These are phyloP conservation scores for Seminavis robusta DNA, from an alignment of 108 stramenopile species.

Conservation along the genomic window DNA sequence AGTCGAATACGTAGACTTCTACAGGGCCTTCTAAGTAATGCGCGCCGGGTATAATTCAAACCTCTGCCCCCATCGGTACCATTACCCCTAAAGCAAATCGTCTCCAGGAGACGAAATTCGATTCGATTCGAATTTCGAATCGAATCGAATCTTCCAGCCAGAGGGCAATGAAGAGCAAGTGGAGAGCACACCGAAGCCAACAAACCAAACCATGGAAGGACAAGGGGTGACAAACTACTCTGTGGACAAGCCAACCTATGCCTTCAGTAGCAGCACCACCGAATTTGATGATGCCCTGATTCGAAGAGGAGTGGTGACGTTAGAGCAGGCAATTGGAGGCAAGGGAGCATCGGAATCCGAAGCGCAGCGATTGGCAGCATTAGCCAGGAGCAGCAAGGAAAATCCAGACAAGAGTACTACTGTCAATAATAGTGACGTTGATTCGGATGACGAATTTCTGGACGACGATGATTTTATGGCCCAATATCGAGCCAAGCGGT, in stretches of 20 bases:
- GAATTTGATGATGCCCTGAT: slow-evolving; percentile 87
- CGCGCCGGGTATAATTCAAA: no score
- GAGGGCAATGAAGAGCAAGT: no score
- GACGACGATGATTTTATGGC: slow-evolving; percentile 53
- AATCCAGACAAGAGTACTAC: slow-evolving; percentile 4
- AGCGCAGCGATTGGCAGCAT: slow-evolving; percentile 37
- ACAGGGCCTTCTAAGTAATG: no score
- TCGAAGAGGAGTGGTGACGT: slow-evolving; percentile 51
- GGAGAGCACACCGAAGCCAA: no score
- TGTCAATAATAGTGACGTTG: slow-evolving; percentile 25
- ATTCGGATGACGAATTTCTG: slow-evolving; percentile 27
- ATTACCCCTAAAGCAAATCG: no score
- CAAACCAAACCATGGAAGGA: slow-evolving; percentile 72
- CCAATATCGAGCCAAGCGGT: slow-evolving; percentile 50
- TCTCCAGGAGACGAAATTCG: no score
- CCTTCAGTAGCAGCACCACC: slow-evolving; percentile 50
- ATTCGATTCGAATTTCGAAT: no score
- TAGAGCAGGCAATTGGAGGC: slow-evolving; percentile 69
- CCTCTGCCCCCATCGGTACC: no score
- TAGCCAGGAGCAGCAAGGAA: slow-evolving; percentile 10
- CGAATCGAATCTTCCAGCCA: no score
- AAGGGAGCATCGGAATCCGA: slow-evolving; percentile 65
- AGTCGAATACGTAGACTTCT: no score
- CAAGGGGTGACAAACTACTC: slow-evolving; percentile 64
- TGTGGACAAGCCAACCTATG: slow-evolving; percentile 46